Evolutionary conservation across 2,329 filamentous ascomycete genomes (phyloP), one percentile per base, ranked within the genome.

Genomic region (Endocalyx cinctus): DNA sequence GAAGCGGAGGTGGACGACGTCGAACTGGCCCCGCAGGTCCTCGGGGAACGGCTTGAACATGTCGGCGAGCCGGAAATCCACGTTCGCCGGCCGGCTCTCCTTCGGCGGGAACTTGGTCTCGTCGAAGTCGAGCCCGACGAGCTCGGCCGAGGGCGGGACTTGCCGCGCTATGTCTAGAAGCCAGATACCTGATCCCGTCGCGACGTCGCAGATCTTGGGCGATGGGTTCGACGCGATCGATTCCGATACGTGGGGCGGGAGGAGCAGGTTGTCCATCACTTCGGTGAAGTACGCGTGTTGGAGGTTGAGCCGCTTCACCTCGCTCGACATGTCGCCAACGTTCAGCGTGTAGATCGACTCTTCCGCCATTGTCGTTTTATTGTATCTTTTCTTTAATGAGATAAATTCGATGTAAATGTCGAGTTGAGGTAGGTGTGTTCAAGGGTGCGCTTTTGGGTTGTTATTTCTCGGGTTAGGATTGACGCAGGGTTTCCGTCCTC

Each of bases 41-140:
- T 33, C 22, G 2, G 38, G 36, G 27, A 45, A 43, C 4, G 38
- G 40, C 19, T 41, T 29, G 14, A 38, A 40, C 15, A 30, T 33
- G 23, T 47, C 23, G 5, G 17, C 38, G 12, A 35, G 33, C 5
- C 25, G 23, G 4, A 45, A 20, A 15, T 10, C 39, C 10, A 45
- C 17, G 19, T 43, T 45, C 3, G 25, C 13, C 6, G 34, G 17
- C 8, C 36, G 32, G 11, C 26, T 22, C 6, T 12, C n/a, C n/a
- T n/a, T n/a, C n/a, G n/a, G n/a, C 7, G 37, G 42, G 17, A 45
- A 45, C 32, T 41, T 47, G 20, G 35, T 32, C 7, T 25, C 25
- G 23, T 42, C 36, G 17, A 32, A 40, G 15, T 47, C 44, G 12
- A 45, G 30, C 4, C 42, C 40, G 25, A 43, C 34, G 5, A 47